phyloP scores from a whole-genome alignment of 2,329 filamentous ascomycete species.

The Ophiostoma himal-ulmi region DNA sequence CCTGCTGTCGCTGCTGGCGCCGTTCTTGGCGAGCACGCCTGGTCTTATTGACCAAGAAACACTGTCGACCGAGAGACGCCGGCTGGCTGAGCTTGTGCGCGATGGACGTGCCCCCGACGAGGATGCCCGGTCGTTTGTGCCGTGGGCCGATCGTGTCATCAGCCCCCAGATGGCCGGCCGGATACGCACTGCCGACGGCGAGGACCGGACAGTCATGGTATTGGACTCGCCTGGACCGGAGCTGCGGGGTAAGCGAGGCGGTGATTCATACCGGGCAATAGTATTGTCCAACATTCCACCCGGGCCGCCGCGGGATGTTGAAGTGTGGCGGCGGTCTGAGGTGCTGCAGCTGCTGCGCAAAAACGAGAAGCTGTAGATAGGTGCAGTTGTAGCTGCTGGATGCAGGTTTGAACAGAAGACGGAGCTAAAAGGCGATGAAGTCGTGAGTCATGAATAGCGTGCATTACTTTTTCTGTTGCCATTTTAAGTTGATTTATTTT shows the following conservation, averaged over 20 bases:
- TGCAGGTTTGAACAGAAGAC: not conserved
- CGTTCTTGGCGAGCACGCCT: slow-evolving; percentile 40
- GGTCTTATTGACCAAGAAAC: slow-evolving; percentile 26
- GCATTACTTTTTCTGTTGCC: not conserved
- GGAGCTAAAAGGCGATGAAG: too few relatives aligned
- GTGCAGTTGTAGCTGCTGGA: not conserved
- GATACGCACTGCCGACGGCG: slow-evolving; percentile 36
- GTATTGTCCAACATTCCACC: slow-evolving; percentile 45
- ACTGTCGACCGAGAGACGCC: slow-evolving; percentile 41
- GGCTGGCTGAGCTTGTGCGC: slow-evolving; percentile 51
- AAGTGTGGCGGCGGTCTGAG: slow-evolving; percentile 47
- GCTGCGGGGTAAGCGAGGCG: slow-evolving; percentile 44
- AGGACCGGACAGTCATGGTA: slow-evolving; percentile 47
- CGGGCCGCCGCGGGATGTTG: slow-evolving; percentile 48
- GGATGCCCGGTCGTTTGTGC: slow-evolving; percentile 30
- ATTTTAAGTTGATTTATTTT: not conserved
- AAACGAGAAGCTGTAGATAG: slow-evolving; percentile 16
- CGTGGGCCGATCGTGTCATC: slow-evolving; percentile 58
- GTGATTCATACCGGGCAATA: slow-evolving; percentile 56
- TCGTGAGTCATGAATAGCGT: not conserved
- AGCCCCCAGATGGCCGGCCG: slow-evolving; percentile 45
- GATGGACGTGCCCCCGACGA: slow-evolving; percentile 33
- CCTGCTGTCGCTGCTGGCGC: slow-evolving; percentile 55
- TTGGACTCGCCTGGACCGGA: slow-evolving; percentile 56
- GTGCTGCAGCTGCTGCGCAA: slow-evolving; percentile 19